These are phyloP conservation scores for Multifurca ochricompacta DNA, from an alignment of 768 basidiomycete genomes.

Conservation along the genomic window DNA sequence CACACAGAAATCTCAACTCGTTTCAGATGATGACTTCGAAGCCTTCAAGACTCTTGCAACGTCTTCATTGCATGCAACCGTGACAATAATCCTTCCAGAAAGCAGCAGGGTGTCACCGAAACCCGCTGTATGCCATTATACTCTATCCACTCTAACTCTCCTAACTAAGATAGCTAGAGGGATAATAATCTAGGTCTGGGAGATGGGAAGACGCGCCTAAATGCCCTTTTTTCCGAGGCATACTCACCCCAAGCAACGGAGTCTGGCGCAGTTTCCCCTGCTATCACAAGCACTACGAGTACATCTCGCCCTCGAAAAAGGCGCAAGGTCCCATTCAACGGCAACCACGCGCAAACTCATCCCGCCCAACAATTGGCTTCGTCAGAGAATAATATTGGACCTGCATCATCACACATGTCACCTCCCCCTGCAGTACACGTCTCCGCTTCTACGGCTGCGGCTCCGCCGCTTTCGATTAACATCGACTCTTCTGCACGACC, in stretches of 20 bases:
- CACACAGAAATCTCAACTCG: background rate
- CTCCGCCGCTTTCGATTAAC: background rate
- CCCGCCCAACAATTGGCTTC: background rate
- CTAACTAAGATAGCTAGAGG: background rate
- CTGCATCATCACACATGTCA: background rate
- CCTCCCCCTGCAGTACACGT: background rate
- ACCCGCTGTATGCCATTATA: background rate
- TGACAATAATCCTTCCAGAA: constrained; percentile 7
- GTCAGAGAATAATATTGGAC: background rate
- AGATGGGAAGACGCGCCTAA: background rate
- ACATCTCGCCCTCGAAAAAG: constrained; percentile 1
- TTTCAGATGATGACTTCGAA: constrained; percentile 69
- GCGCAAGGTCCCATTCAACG: constrained; percentile 8
- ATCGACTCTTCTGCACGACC: background rate
- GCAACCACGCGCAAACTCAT: background rate
- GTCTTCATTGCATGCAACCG: constrained; percentile 23
- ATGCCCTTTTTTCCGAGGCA: background rate
- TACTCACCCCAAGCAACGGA: background rate
- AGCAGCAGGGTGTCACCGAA: background rate
- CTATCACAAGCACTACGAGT: background rate
- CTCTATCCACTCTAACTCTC: background rate
- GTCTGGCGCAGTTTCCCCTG: background rate
- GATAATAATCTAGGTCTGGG: background rate
- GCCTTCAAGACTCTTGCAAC: constrained; percentile 50
- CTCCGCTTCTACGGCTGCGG: background rate